Evolutionary conservation across 2,329 filamentous ascomycete species (phyloP), one percentile per base, ranked within the genome.

Genomic region (Hypoxylon sp.): DNA sequence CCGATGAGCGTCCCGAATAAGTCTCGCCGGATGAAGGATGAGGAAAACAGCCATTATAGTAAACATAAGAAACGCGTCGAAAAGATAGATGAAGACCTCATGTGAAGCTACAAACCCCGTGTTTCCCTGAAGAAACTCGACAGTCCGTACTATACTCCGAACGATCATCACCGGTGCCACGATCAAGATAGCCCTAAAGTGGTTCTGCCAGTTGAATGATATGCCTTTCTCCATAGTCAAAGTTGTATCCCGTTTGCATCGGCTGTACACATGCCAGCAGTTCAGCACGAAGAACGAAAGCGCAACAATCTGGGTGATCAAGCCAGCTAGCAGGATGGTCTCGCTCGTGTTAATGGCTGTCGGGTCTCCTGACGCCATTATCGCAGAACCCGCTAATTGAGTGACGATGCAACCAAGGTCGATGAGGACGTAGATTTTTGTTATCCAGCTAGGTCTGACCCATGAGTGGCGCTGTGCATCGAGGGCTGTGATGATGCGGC

Each of bases 251-350:
- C 24, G 2, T 71, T 73, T 46, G 46, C 59, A 52, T n/a, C 71
- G 67, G 5, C 61, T 66, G 63, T 86, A 81, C 72, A 85, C 85
- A 0, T 83, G 67, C 4, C 79, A 68, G 0, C 82, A 79, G 0
- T 81, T 78, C 1, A 82, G 46, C 19, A 87, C 76, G 71, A 88
- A 88, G 39, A 86, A 77, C 11, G 77, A 77, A 62, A 88, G 86
- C 56, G 84, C 81, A 8, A 83, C 44, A 6, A 88, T 78, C 68
- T 89, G 86, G 4, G 87, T 73, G 9, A 83, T 74, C 2, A 89
- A 74, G 5, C 86, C 86, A 2, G 70, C 81, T 11, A 88, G 73
- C 6, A 88, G 81, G 46, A 88, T 76, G 10, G 81, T 78, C 64
- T 82, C 75, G 19, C 82, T 82, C 1, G 74, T 70, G 10, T 80